phyloP scores from a whole-genome alignment of 2,329 filamentous ascomycete species.

The Fusarium sp. region DNA sequence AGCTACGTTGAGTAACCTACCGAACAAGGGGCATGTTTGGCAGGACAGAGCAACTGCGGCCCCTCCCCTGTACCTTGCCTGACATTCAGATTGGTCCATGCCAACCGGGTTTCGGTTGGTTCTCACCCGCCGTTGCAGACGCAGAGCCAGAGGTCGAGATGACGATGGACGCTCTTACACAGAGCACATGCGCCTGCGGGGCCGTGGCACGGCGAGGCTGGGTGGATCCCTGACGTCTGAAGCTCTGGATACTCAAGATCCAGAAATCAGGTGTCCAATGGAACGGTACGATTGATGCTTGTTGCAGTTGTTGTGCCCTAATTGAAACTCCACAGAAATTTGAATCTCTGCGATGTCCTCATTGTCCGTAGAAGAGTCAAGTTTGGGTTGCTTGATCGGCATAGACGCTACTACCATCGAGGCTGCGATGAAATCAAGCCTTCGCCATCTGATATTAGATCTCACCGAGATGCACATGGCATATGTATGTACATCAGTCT shows the following conservation, averaged over 20 bases:
- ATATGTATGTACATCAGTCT: conserved; percentile 8
- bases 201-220: conserved; percentile 44
- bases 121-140: conserved; percentile 24
- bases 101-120: conserved; percentile 28
- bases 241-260: conserved; percentile 37
- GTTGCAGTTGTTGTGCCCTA: conserved; percentile 46
- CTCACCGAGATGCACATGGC: conserved; percentile 3
- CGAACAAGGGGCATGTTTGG: conserved; percentile 32
- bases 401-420: background rate
- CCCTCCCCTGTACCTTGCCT: conserved; percentile 12
- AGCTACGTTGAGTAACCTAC: conserved; percentile 22
- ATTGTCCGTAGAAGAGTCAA: background rate
- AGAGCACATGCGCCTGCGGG: conserved; percentile 42
- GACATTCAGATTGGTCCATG: conserved; percentile 37
- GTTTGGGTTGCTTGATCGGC: background rate
- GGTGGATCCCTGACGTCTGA: conserved; percentile 43
- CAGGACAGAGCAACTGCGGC: conserved; percentile 22
- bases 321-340: conserved; percentile 43
- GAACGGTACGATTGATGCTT: conserved; percentile 38
- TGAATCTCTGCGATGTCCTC: background rate
- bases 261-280: conserved; percentile 42
- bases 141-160: conserved; percentile 34
- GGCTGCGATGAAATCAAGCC: background rate
- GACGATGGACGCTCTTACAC: conserved; percentile 38
- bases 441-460: background rate